Base-by-base conservation (phyloP, 2,329 filamentous ascomycete species). In the Hawksworthiomyces lignivorus region DNA sequence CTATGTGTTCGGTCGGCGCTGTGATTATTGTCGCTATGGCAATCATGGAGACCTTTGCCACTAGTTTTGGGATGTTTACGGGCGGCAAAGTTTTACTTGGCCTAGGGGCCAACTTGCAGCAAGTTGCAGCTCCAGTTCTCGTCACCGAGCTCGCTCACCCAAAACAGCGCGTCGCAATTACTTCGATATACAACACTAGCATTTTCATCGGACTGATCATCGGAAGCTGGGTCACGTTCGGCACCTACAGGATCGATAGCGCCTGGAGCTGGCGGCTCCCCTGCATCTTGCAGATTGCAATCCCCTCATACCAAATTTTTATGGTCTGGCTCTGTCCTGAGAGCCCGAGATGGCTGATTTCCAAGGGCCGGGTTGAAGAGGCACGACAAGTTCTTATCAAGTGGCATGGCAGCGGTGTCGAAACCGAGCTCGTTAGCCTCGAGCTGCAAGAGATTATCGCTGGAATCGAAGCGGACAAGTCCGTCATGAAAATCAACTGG, bases 71-170 rank as follows among this genome's bases (percentile, higher is more conserved):
- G 39, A 62, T 62, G 58, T 64, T 59, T 42, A 62, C 62, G 24
- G 61, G 58, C 7, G 62, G 60, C 32, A 61, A 62, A 47, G 57
- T 62, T 4, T 54, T 64, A 3, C 52, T 65, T 0, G 62, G 62
- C 24, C 1, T 51, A 58, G 7, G 62, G 60, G 7, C 58, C 52
- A 5, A 60, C 57, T 7, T 50, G 62, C 18, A 57, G 64, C 26
- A 62, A 65, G 37, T 66, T 56, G 62, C 62, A 5, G 63, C 63
- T 0, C 64, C 64, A 0, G 61, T 68, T 5, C 47, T 68, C 9
- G 61, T 68, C 11, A 64, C 65, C 5, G 65, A 68, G 39, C 51
- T 68, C 7, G 40, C 41, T 12, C 42, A 54, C 49, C 55, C 48
- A 34, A 58, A 50, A 51, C 59, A 50, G 53, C 60, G 62, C 46